Evolutionary conservation across 2,329 filamentous ascomycete species (phyloP), one percentile per base, ranked within the genome.

Genomic region (Helminthosporium solani): DNA sequence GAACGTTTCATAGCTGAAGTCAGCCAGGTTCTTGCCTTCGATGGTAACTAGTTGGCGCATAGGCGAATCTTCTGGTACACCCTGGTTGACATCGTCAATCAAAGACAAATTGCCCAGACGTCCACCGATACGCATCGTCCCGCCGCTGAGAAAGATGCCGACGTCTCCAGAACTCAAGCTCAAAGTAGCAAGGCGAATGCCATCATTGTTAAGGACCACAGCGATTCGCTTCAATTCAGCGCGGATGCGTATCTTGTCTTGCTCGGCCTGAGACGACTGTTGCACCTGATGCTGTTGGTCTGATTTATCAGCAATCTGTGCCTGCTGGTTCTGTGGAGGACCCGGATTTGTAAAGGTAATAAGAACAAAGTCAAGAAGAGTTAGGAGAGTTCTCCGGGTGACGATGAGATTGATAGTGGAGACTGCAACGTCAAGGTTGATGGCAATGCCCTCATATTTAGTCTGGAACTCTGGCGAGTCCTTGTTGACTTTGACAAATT

Each of bases 1-100:
- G 59, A 95, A 99, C 0, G 94, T 99, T 70, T 99, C 90, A 61
- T 99, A 99, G 44, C 89, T 87, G 75, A 99, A 97, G 67, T 99
- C 94, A 1, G 92, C 92, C 15, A 99, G 80, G 49, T 97, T 91
- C 45, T 97, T 85, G 9, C 95, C 95, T 69, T 99, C 88, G 23
- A 99, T 99, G 0, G 90, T 92, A 33, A 99, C 85, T 18, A 99
- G 79, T 55, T 92, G 86, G 31, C 94, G 86, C 19, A 97, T 78
- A 34, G 85, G 82, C 0, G 92, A 96, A 21, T 86, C 79, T 56
- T 86, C 85, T 0, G 89, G 82, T 0, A 95, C 90, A 19, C 92
- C 94, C 52, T 90, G 82, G 59, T 97, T 96, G 48, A 99, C 84
- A 68, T 99, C 94, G 65, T 99, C 94, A 2, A 96, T 80, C 25